Conservation (phyloP, 2,329 filamentous ascomycete genomes). For the Penicillium sp. region DNA sequence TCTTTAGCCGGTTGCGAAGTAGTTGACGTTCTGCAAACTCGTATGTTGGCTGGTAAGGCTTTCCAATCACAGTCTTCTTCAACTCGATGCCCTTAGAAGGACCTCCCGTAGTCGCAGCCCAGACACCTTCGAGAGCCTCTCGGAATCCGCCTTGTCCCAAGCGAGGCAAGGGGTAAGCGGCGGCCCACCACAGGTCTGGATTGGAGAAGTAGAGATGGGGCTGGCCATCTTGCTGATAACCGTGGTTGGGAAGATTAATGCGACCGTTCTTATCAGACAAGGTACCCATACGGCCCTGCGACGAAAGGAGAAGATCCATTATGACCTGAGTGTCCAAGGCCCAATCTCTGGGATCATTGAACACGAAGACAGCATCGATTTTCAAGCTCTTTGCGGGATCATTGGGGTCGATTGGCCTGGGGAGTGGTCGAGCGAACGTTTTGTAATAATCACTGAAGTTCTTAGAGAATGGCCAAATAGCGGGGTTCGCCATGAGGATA, state of each 20-base stretch:
- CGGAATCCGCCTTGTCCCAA: slow-evolving; percentile 91
- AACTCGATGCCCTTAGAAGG: slow-evolving; percentile 56
- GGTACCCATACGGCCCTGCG: slow-evolving; percentile 77
- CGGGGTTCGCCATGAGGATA: slow-evolving; percentile 71
- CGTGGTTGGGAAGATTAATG: slow-evolving; percentile 63
- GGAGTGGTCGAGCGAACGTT: slow-evolving; percentile 40
- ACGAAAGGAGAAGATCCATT: slow-evolving; percentile 77
- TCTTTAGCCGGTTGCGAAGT: slow-evolving; percentile 56
- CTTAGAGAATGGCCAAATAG: slow-evolving; percentile 80
- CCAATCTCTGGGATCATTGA: slow-evolving; percentile 97
- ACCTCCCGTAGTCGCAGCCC: slow-evolving; percentile 69
- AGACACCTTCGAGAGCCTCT: slow-evolving; percentile 77
- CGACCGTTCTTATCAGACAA: slow-evolving; percentile 72
- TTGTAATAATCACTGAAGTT: slow-evolving; percentile 65
- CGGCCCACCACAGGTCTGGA: slow-evolving; percentile 86
- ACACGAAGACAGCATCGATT: slow-evolving; percentile 88
- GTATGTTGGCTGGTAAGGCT: slow-evolving; percentile 77
- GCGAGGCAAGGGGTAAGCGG: slow-evolving; percentile 78
- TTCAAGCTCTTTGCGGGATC: slow-evolving; percentile 61
- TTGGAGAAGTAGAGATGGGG: slow-evolving; percentile 86
- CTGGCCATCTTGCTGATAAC: slow-evolving; percentile 82
- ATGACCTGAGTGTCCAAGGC: slow-evolving; percentile 85
- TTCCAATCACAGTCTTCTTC: slow-evolving; percentile 72
- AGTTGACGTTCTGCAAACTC: slow-evolving; percentile 79
- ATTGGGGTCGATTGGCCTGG: slow-evolving; percentile 37